These are phyloP conservation scores for Coccomyxa sp. DNA, from an alignment of 139 green algal genomes.

Conservation along the genomic window DNA sequence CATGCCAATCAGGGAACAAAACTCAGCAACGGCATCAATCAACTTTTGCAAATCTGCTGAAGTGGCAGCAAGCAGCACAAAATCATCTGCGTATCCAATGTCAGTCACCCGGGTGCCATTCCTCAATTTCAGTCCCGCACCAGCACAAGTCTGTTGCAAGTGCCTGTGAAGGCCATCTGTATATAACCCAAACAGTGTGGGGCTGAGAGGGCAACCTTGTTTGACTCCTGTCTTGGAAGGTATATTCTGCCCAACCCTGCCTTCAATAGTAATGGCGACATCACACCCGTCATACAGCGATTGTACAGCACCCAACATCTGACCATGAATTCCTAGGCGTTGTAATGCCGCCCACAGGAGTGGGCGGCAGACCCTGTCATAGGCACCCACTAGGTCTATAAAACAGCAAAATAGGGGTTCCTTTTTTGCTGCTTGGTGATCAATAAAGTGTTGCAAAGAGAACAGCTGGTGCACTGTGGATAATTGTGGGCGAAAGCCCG, in stretches of 20 bases:
- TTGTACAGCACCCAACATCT: not conserved
- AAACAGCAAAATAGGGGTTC: not conserved
- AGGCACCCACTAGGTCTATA: not conserved
- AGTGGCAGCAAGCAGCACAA: not conserved
- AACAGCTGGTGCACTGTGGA: not conserved
- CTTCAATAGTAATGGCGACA: not conserved
- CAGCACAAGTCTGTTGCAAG: not conserved
- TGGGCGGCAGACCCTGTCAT: not conserved
- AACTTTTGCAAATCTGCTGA: not conserved
- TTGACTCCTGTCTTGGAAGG: not conserved
- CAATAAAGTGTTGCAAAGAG: not conserved
- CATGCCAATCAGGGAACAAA: not conserved
- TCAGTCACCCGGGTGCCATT: not conserved
- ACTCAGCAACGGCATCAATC: conserved; percentile 4
- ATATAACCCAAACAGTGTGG: conserved; percentile 15
- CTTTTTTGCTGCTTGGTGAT: too few relatives aligned
- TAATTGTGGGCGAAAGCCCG: not conserved
- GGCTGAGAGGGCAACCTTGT: conserved; percentile 16
- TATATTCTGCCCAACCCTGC: not conserved
- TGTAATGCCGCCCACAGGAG: not conserved
- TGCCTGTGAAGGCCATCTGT: not conserved
- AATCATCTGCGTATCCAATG: not conserved
- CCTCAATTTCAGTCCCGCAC: not conserved
- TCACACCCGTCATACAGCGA: not conserved
- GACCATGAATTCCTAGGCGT: not conserved